These are phyloP conservation scores for Starmera caribaea DNA, from an alignment of 805 yeast genomes.

Conservation along the genomic window DNA sequence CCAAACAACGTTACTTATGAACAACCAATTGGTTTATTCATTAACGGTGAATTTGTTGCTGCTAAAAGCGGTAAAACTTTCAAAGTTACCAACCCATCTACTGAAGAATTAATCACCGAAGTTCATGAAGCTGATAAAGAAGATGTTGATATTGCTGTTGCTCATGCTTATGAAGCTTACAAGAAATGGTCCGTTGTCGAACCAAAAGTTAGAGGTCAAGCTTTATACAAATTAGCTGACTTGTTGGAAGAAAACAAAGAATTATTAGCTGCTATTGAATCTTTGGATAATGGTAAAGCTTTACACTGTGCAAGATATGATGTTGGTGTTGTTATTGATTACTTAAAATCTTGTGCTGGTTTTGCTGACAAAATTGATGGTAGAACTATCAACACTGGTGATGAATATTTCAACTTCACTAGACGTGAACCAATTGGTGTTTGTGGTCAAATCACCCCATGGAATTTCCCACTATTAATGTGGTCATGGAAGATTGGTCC, in stretches of 20 bases:
- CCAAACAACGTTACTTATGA: constrained; percentile 49
- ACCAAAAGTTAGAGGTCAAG: constrained; percentile 33
- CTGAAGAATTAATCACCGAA: constrained; percentile 48
- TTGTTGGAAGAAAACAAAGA: constrained; percentile 38
- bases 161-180: constrained; percentile 65
- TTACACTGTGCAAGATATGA: constrained; percentile 39
- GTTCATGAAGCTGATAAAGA: constrained; percentile 41
- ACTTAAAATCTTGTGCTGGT: constrained; percentile 43
- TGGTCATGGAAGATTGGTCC: constrained; percentile 64
- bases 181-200: constrained; percentile 37
- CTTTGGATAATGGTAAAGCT: constrained; percentile 46
- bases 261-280: constrained; percentile 38
- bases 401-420: constrained; percentile 41
- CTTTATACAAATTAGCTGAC: constrained; percentile 37
- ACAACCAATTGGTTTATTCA: constrained; percentile 58
- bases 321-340: constrained; percentile 34
- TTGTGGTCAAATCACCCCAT: constrained; percentile 63
- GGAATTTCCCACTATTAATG: constrained; percentile 66
- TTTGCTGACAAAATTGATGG: constrained; percentile 45
- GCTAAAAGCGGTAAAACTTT: constrained; percentile 40
- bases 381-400: constrained; percentile 38
- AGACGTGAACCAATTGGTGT: constrained; percentile 60
- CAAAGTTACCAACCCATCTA: constrained; percentile 45
- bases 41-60: constrained; percentile 49
- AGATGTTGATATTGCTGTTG: constrained; percentile 42